Evolutionary conservation across 768 basidiomycete species (phyloP).

Genomic region (Termitomyces sp.): DNA sequence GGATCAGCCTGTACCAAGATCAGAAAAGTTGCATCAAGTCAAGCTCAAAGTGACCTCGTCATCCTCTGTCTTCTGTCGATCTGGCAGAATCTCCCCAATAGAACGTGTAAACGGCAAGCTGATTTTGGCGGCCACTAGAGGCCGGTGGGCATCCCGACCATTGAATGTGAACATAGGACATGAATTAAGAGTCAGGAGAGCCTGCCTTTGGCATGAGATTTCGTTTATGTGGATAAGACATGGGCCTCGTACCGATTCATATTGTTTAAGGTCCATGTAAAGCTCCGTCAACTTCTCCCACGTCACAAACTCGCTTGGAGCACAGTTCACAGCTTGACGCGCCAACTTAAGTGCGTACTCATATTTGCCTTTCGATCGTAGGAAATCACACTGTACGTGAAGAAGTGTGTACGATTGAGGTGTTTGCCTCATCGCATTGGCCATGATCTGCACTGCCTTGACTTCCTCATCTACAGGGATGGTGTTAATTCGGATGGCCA

Average conservation of each 20-base stretch:
- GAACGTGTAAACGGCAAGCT: constrained; percentile 84
- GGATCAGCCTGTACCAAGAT: constrained; percentile 68
- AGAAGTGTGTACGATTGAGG: constrained; percentile 93
- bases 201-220: constrained; percentile 31
- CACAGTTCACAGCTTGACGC: constrained; percentile 94
- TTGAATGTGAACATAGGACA: constrained; percentile 99
- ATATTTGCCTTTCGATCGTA: constrained; percentile 77
- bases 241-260: constrained; percentile 57
- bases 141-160: constrained; percentile 89
- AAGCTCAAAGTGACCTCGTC: constrained; percentile 56
- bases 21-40: background rate
- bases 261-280: constrained; percentile 88
- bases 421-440: constrained; percentile 74
- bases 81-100: constrained; percentile 89
- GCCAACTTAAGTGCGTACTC: constrained; percentile 93
- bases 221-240: background rate
- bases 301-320: constrained; percentile 97
- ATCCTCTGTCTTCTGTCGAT: constrained; percentile 76
- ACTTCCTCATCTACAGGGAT: constrained; percentile 85
- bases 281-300: constrained; percentile 98
- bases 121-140: constrained; percentile 72
- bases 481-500: background rate
- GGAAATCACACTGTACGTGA: constrained; percentile 92
- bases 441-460: constrained; percentile 94
- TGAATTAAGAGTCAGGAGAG: constrained; percentile 92